phyloP scores from a whole-genome alignment of 495 filamentous ascomycete genomes.

The Neurospora sp. region DNA sequence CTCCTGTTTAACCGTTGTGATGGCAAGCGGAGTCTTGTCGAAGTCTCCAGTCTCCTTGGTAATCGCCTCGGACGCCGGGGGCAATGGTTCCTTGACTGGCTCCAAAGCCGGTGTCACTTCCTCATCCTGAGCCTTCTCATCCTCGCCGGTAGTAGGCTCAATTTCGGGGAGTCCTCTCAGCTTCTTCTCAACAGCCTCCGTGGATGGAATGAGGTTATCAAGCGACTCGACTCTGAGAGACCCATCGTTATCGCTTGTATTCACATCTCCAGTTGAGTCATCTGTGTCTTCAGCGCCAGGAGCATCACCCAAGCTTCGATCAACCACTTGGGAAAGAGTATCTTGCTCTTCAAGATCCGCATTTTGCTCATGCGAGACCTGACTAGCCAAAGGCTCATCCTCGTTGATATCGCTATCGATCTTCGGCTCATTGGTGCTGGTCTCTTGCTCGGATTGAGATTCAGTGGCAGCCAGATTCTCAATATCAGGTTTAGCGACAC shows the following conservation, averaged over 20 bases:
- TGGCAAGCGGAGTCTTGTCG: neutral
- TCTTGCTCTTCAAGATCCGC: neutral
- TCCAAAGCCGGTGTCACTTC: neutral
- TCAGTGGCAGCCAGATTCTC: neutral
- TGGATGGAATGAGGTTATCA: neutral
- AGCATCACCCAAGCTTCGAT: neutral
- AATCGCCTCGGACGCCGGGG: neutral
- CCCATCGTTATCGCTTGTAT: neutral
- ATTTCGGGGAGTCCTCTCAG: neutral
- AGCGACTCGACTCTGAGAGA: neutral
- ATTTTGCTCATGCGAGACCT: neutral
- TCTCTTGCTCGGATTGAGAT: neutral
- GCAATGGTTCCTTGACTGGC: neutral
- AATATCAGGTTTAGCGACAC: neutral
- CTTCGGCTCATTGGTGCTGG: neutral
- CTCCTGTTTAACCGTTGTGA: neutral
- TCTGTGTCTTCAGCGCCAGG: neutral
- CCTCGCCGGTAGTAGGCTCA: neutral
- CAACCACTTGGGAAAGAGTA: neutral
- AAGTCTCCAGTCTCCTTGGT: neutral
- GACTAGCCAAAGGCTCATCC: neutral
- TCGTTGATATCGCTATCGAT: neutral
- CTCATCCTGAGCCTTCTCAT: neutral
- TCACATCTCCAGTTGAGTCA: neutral
- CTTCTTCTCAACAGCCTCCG: neutral